Evolutionary conservation across 257 asterid genomes (phyloP), one percentile per base, ranked within the genome.

Genomic region (Scutellaria baicalensis): DNA sequence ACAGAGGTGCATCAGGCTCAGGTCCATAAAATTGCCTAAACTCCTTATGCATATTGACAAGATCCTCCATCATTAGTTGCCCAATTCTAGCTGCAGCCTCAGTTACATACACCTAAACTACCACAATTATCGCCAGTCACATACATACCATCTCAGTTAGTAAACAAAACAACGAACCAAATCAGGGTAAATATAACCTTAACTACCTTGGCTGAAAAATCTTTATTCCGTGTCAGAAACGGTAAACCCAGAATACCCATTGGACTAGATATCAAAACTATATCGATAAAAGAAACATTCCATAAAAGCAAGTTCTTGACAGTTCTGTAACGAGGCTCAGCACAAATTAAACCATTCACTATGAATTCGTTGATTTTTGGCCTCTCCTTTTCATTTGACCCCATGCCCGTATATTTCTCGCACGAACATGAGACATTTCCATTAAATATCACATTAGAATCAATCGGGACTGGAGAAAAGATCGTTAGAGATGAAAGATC

Each of bases 231-330:
- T 13, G 96, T 88, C 68, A 92, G 96, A 77, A 79, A 86, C 36
- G 98, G 98, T 55, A 92, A 80, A 35, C 96, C 98, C 67, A 89
- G 71, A 88, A 92, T 83, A 55, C 91, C 97, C 85, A 78, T 82
- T 0, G 96, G 88, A 75, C 86, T 88, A 61, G 97, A 81, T 76
- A 92, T 86, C 81, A 92, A 59, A 64, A 92, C 89, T 11, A 90
- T 62, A 71, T 92, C 98, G 40, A 89, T 76, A 62, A 75, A 89
- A 18, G 93, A 77, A 43, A 71, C 69, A 80, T 88, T 74, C 89
- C 82, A 84, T 14, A 78, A 79, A 70, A 82, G 84, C 86, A 88
- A 84, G 74, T 78, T 81, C 70, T 75, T 84, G 65, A 86, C 82
- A 58, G 85, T 76, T 76, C 71, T 84, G 67, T 88, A 92, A 59